Evolutionary conservation across 768 basidiomycete genomes (phyloP), one percentile per base, ranked within the genome.

Genomic region (Kwoniella sp.): DNA sequence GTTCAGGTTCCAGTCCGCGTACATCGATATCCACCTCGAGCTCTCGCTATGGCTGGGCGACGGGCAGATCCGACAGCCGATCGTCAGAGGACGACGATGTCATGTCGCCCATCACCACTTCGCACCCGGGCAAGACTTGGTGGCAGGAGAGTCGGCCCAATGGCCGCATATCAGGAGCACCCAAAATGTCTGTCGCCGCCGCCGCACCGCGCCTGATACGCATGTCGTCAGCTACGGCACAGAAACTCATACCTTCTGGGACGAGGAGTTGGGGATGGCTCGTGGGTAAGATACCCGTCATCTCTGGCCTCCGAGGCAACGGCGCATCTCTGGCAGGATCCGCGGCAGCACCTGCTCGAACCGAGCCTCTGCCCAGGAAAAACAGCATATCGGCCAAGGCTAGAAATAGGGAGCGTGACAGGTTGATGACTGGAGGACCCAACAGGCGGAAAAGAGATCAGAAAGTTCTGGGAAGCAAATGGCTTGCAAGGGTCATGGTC

Each of bases 191-290:
- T 5, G 46, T 42, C 3, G 47, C 44, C 28, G 34, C 36, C 10
- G 15, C 23, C 2, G 9, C 38, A 10, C 32, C 42, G 17, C 27
- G 46, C 20, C 28, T 55, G 38, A 44, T 55, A 29, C 23, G 53
- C 8, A n/a, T 55, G 3, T 26, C 41, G 26, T 33, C 32, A 17
- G 51, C 33, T 10, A 45, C 48, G 12, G 48, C 41, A 11, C 51
- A 26, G 19, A 59, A 44, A 32, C 36, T 64, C 20, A 26, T 57
- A 12, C 56, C 62, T n/a, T 49, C 59, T 4, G 62, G 59, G 7
- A 64, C 62, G 28, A 41, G 58, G 29, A 44, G 23, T 19, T 64
- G 58, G 59, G 37, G 55, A 9, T 60, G 62, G 62, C 17, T 60
- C 10, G 50, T 64, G 19, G 53, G 46, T 8, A 20, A 41, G 20